Base-by-base conservation (phyloP, 2,329 filamentous ascomycete genomes). In the Alternaria sp. region DNA sequence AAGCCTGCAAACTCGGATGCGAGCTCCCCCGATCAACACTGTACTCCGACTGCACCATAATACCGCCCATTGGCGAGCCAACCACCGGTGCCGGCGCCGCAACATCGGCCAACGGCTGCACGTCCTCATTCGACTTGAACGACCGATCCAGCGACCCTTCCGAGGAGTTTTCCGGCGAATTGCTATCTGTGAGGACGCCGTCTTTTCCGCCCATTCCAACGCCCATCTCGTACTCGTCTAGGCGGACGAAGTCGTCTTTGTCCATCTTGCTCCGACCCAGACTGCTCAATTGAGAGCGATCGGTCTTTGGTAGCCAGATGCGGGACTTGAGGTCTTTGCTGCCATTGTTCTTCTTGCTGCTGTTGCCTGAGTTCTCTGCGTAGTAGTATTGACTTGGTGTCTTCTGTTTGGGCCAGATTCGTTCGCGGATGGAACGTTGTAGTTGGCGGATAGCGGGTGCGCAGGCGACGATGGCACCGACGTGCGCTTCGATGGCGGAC, bases 401-500 rank as follows among this genome's bases (percentile, higher is more conserved):
- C 14, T 28, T 21, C 21, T 49, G 12, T 43, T 58, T 58, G 23
- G 56, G 56, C 45, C 45, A 58, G 14, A 58, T 43, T 1, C 56
- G 56, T 21, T 58, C 56, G 46, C 43, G 41, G 12, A 66, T 50
- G 33, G 54, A 60, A 28, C 65, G 47, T 44, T 70, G 69, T 64
- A 28, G 30, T 18, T 53, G 49, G 14, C 49, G 49, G 14, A 53
- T 53, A 6, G 49, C 49, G 49, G 73, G 74, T 15, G 76, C 53
- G 47, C 74, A 76, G 7, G 72, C 73, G 57, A 72, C 47, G 50
- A 76, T 65, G 54, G 75, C 66, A 15, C 73, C 72, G 44, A 78
- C 65, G 21, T 76, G 64, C 11, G 71, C 59, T 68, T 78, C 75
- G 10, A 76, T 54, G 2, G 66, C 65, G 3, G 69, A 73, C 71